Evolutionary conservation across 2,329 filamentous ascomycete species (phyloP), one percentile per base, ranked within the genome.

Genomic region (Botrytis galanthina): DNA sequence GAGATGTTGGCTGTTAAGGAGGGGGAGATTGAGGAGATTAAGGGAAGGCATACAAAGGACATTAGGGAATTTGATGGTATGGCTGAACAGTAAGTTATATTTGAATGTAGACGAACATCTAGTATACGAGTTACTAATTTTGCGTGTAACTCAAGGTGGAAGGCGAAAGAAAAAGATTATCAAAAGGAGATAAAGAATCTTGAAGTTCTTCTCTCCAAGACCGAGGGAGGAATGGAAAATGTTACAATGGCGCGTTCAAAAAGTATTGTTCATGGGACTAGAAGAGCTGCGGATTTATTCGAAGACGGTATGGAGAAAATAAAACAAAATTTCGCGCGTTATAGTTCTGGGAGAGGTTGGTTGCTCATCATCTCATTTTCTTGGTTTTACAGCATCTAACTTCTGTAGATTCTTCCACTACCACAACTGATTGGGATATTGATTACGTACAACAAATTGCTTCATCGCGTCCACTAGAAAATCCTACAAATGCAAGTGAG

Each of bases 151-250:
- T 39, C 0, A n/a, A 72, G 71, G 35, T 81, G 79, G 80, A 75
- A 80, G 37, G 51, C 44, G 5, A 80, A 79, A 62, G 79, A 81
- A 70, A 70, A 68, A 22, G 76, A 79, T 60, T 81, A 81, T 68
- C 78, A 80, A 54, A 63, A 67, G 5, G 80, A 81, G 57, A 63
- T 81, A 20, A 80, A 80, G 74, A 79, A 77, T 54, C 57, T 81
- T 42, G 80, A 81, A 73, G 72, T 81, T 20, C 51, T 80, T n/a
- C 71, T 81, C 22, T 77, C 79, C 16, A 77, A 75, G 39, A 81
- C 77, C 1, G 76, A 78, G 44, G 76, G 77, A 9, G 80, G 80
- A 9, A 75, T 81, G 78, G 79, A 80, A 66, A 76, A 76, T 37
- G 78, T 81, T 4, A 73, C 75, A 2, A 60, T 80, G 70, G 79